Base-by-base conservation (phyloP, 345 rosid species). In the Firmiana major region DNA sequence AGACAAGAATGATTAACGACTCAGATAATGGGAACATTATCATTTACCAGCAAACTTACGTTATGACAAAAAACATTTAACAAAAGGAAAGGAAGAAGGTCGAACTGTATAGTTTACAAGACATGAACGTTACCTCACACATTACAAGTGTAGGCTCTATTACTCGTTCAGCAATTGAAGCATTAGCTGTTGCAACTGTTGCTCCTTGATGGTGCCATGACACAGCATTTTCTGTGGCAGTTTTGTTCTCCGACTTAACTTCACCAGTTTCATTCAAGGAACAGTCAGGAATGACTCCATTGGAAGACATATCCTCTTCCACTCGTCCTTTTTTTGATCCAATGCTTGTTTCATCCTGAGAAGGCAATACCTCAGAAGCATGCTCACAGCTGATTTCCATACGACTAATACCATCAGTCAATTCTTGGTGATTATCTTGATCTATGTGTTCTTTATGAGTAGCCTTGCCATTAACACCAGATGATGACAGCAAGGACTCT, bases 131-230 rank as follows among this genome's bases (percentile, higher is more conserved):
- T 89, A 96, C 99, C 97, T 96, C 99, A 85, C 93, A 83, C 97
- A 90, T 89, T 75, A 96, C 98, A 85, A 96, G 97, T 72, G 97
- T 87, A 19, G 99, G 98, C 86, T 93, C 98, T 75, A 96, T 87
- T 67, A 88, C 92, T 77, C 85, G 85, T 83, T 96, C 98, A 45
- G 99, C 94, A 79, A 79, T 81, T 75, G 97, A 90, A 80, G 97
- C 91, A 89, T 87, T 91, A 70, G 90, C 83, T 46, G 86, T 43
- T 36, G 81, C 80, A 45, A 85, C 86, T 43, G 82, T 79, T 79
- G 89, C 75, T 77, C 83, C 87, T 69, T 85, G 85, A 80, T 78
- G 74, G 70, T 86, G 89, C 73, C 88, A 85, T 76, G 72, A 79
- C 79, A 66, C 76, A 28, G 83, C 71, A 90, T 74, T 80, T 83